phyloP scores from a whole-genome alignment of 106 monocot genomes.

The Cymbidium sinense region DNA sequence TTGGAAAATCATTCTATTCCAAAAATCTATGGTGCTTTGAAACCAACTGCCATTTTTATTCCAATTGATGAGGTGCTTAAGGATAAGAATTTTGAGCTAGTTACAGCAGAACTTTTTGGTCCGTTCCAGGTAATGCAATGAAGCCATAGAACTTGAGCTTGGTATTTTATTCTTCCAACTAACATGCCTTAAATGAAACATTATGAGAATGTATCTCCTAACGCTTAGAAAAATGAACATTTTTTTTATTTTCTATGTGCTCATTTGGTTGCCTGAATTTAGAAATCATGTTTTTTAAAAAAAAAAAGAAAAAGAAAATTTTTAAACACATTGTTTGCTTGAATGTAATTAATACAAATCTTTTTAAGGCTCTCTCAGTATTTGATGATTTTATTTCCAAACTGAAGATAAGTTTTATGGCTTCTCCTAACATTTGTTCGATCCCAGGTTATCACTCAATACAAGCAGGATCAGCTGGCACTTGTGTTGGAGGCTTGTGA shows the following conservation, averaged over 20 bases:
- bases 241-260: too few species aligned
- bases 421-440: not conserved
- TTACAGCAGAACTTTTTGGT: constrained; percentile 91
- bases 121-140: constrained; percentile 75
- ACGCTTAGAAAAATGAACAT: too few species aligned
- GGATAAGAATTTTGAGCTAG: constrained; percentile 66
- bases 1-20: constrained; percentile 90
- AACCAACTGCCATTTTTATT: constrained; percentile 91
- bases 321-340: too few species aligned
- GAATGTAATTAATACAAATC: too few species aligned
- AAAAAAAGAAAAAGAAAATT: too few species aligned
- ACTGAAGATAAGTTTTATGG: not conserved
- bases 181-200: too few species aligned
- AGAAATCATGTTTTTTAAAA: too few species aligned
- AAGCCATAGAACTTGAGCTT: not conserved
- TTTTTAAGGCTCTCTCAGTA: too few species aligned
- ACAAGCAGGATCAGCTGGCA: constrained; percentile 58
- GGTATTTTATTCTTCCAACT: not conserved
- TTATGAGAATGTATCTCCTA: too few species aligned
- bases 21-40: constrained; percentile 78
- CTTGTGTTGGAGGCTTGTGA: constrained; percentile 86
- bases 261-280: too few species aligned
- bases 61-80: constrained; percentile 77
- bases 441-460: constrained; percentile 65
- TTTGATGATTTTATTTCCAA: too few species aligned